A percentile compares a stretch with the other conserved stretches of the same genome.
Evolutionary conservation across 2,329 filamentous ascomycete genomes (phyloP).

Genomic region (Lecanosticta acicola): DNA sequence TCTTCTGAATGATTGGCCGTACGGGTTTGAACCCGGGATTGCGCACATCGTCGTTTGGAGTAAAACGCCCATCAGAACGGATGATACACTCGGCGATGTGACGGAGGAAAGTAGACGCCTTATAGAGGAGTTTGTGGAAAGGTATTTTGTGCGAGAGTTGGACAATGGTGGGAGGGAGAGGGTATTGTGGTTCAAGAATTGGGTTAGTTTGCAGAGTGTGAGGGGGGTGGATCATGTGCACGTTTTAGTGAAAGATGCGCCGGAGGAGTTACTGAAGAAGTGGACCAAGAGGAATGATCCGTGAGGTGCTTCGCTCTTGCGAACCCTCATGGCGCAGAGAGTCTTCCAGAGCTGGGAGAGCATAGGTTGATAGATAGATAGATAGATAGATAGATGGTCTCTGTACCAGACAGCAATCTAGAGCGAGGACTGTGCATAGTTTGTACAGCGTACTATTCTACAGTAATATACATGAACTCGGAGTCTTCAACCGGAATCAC

Average conservation of each 20-base stretch:
- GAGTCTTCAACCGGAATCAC: conserved; percentile 21
- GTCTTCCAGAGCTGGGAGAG: no score
- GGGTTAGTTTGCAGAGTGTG: conserved; percentile 56
- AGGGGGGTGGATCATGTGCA: conserved; percentile 54
- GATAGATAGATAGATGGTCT: no score
- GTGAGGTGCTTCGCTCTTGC: no score
- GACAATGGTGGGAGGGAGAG: conserved; percentile 33
- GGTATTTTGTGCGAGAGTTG: conserved; percentile 45
- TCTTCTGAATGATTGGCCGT: conserved; percentile 59
- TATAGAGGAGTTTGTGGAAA: conserved; percentile 47
- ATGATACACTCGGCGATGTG: conserved; percentile 44
- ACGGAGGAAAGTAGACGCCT: conserved; percentile 45
- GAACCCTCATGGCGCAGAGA: no score
- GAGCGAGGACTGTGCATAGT: no score
- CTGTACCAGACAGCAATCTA: no score
- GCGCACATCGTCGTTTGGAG: conserved; percentile 55
- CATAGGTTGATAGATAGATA: no score
- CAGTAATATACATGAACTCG: no score
- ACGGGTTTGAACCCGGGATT: conserved; percentile 52
- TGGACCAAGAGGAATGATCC: conserved; percentile 28
- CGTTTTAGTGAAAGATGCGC: conserved; percentile 47
- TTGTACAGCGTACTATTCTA: no score
- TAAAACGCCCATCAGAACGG: conserved; percentile 46
- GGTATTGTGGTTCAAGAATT: conserved; percentile 62
- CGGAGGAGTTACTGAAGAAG: conserved; percentile 28